Base-by-base conservation (phyloP, 2,329 filamentous ascomycete genomes). In the Arachnopeziza araneosa region DNA sequence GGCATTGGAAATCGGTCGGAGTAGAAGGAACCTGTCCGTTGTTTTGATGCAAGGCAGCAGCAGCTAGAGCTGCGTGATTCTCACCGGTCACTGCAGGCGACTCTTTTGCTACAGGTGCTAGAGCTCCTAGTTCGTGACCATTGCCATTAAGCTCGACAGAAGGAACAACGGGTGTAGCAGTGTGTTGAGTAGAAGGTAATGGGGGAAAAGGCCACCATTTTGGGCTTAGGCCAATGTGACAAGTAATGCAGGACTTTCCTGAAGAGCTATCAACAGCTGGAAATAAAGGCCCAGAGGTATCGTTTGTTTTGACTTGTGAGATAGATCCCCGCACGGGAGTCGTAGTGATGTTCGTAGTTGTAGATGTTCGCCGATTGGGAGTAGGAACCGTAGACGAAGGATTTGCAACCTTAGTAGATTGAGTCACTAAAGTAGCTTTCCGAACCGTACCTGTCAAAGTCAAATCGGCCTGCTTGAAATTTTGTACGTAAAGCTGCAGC, bases 381-480 rank as follows among this genome's bases (percentile, higher is more conserved):
- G 75, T 63, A 21, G 71, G 67, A 24, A 74, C 69, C 19, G 52
- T 32, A 21, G 65, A 48, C 2, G 59, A 52, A 17, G 67, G 61
- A 63, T 67, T 70, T 30, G 64, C 32, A 21, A 62, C 55, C 63
- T 74, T 68, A 66, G 77, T 67, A 60, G 74, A 68, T 68, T 76
- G 68, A 68, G 77, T 71, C 70, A 78, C 69, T 4, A 73, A 82
- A 61, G 91, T 95, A 23, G 95, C 93, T 75, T 96, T 97, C 58
- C 95, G 88, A 23, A 95, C 91, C 21, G 93, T 97, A 26, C 95
- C 95, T 1, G 93, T 97, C 67, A 97, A 78, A 2, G 90, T 85
- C 50, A 93, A 82, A 72, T 99, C 95, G 9, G 95, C 93, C 75
- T 98, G 93, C 75, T 99, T 99, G 79, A 91, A 97, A 60, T 88